Evolutionary conservation across 106 monocot genomes (phyloP), one percentile per base, ranked within the genome.

Genomic region (Platanthera guangdongensis): DNA sequence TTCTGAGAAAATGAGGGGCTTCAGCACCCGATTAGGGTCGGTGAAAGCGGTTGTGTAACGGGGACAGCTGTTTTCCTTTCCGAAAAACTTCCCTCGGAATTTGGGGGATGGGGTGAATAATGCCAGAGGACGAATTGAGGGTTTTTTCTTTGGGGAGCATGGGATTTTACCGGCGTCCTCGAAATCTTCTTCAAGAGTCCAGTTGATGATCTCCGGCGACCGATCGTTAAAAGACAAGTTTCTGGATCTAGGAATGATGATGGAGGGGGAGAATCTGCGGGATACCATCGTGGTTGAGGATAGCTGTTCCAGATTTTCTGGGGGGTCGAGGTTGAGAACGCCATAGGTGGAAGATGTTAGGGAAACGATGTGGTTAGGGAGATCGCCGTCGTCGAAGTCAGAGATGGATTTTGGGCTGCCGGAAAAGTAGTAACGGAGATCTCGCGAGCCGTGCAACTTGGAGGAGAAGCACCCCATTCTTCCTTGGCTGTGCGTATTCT

Each of bases 271-370:
- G 4, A 39, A 39, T 46, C 68, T 80, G 25, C 30, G 10, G 30
- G 6, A 16, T 48, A 12, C 73, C 53, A 62, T 74, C 3, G 74
- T 5, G 57, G 14, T 5, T 0, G 8, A 0, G 80, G 22, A 13
- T 8, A 9, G 14, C 4, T 8, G 5, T 4, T 10, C 51, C 18
- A 51, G 19, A 13, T 72, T 67, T 12, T 48, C 68, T 16, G 19
- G 13, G 54, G 47, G 82, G 6, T 92, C 84, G 72, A 95, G 90
- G 19, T 85, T 87, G 16, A 95, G 83, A 15, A 81, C 92, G 21
- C 95, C 92, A 71, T 93, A 93, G 68, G 95, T 95, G 80, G 77
- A 82, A 52, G 95, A 95, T 9, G 92, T 90, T 87, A 92, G 90
- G 19, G 87, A 94, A 72, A 94, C 94, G 22, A 87, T 71, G 62